phyloP scores from a whole-genome alignment of 768 basidiomycete genomes.

The Clitopilus hobsonii region DNA sequence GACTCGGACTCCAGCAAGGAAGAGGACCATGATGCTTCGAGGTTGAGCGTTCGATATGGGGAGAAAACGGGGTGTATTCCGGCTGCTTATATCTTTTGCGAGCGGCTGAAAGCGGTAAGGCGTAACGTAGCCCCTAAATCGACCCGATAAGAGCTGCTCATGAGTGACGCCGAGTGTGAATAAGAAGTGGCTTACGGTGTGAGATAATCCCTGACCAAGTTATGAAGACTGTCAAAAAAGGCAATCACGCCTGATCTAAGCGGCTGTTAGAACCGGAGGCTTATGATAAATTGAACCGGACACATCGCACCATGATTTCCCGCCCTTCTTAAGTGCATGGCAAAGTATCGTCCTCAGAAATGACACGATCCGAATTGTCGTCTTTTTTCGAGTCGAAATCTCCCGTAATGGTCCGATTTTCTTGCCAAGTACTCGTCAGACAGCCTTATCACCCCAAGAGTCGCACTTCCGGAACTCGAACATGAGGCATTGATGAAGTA shows the following conservation, averaged over 20 bases:
- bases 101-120: neutral
- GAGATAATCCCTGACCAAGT: constrained; percentile 1
- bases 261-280: neutral
- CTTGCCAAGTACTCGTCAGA: neutral
- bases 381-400: no score
- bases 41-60: neutral
- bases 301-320: neutral
- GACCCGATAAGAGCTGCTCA: neutral
- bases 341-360: no score
- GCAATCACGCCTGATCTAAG: neutral
- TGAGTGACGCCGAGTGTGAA: constrained; percentile 1
- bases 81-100: neutral
- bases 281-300: neutral
- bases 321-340: no score
- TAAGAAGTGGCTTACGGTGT: neutral
- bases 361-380: no score
- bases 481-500: neutral
- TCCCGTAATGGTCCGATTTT: neutral
- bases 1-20: neutral
- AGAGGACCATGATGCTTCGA: neutral
- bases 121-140: neutral
- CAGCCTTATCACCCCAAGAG: neutral
- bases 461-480: neutral
- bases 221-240: neutral
- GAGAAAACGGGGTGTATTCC: neutral